These are phyloP conservation scores for Aspergillus sp. DNA, from an alignment of 2,329 filamentous ascomycete genomes.

Conservation along the genomic window DNA sequence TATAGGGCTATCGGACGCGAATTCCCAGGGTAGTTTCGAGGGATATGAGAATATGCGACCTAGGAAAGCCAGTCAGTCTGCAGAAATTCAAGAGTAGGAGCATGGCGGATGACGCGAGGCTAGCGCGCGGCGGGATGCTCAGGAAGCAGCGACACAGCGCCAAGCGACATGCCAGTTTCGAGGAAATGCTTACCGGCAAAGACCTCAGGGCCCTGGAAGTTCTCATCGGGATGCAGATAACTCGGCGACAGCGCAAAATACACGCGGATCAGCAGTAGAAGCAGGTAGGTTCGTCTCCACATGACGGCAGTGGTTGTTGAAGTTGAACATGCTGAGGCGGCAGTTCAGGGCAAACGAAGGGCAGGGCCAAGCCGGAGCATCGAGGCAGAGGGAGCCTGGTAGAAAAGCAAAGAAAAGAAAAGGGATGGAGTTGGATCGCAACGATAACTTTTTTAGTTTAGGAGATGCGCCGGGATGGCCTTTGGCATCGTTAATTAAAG, in stretches of 20 bases:
- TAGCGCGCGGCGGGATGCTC: background rate
- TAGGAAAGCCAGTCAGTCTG: constrained; percentile 29
- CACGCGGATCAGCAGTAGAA: constrained; percentile 75
- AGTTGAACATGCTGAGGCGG: constrained; percentile 3
- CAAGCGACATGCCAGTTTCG: background rate
- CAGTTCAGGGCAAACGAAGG: constrained; percentile 1
- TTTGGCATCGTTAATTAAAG: too few relatives aligned
- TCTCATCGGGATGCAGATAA: constrained; percentile 96
- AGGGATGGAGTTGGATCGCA: constrained; percentile 1
- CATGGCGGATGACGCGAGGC: too few relatives aligned
- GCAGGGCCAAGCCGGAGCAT: constrained; percentile 3
- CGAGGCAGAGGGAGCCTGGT: background rate
- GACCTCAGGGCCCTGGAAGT: constrained; percentile 96
- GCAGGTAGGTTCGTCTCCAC: constrained; percentile 84
- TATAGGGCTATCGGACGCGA: constrained; percentile 76
- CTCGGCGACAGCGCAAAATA: constrained; percentile 92
- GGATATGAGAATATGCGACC: constrained; percentile 90
- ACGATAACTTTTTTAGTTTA: background rate
- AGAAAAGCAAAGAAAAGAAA: constrained; percentile 2
- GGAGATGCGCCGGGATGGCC: background rate
- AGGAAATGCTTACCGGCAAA: constrained; percentile 75
- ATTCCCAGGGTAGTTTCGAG: constrained; percentile 88
- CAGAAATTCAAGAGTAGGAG: background rate
- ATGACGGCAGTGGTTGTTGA: constrained; percentile 40
- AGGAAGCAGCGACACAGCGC: background rate